phyloP scores from a whole-genome alignment of 495 filamentous ascomycete species.

The Penicillium coffeae region DNA sequence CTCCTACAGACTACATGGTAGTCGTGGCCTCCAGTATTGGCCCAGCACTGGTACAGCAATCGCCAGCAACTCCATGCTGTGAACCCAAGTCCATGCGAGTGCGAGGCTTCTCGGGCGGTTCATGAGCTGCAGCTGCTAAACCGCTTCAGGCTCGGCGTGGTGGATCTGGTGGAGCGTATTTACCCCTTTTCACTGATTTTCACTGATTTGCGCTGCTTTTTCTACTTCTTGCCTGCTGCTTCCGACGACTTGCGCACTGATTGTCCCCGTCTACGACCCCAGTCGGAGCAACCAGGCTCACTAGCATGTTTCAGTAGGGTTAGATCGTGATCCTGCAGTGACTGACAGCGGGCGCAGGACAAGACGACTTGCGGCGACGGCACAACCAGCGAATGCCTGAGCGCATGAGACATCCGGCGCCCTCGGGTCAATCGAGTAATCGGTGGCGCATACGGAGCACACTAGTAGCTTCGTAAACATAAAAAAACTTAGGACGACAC shows the following conservation, averaged over 20 bases:
- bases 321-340: background rate
- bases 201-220: background rate
- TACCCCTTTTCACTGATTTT: background rate
- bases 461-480: background rate
- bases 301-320: background rate
- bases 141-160: background rate
- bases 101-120: slow-evolving; percentile 5
- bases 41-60: no score
- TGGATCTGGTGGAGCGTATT: background rate
- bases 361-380: no score
- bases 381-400: background rate
- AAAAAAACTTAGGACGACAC: no score
- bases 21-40: no score
- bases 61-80: no score
- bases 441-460: background rate
- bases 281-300: background rate
- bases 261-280: background rate
- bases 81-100: no score
- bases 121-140: background rate
- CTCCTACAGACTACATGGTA: no score
- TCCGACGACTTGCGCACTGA: no score
- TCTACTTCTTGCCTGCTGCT: background rate
- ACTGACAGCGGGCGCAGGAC: no score
- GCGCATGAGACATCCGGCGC: background rate
- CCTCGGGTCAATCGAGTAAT: background rate